Conservation (phyloP, 768 basidiomycete genomes). For the Favolaschia claudopus region DNA sequence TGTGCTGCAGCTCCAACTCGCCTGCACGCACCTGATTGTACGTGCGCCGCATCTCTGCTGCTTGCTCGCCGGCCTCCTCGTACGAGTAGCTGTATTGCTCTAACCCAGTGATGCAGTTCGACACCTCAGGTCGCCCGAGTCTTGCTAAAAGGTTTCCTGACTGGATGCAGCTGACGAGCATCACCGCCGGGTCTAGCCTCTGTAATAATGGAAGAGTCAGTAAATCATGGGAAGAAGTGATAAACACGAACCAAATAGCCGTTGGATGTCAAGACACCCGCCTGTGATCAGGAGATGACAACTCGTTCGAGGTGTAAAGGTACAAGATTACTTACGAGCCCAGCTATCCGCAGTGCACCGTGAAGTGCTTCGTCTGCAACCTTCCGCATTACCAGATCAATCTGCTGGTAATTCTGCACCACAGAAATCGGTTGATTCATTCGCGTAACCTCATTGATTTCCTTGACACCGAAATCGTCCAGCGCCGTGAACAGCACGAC, state of each 20-base stretch:
- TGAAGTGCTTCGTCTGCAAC: slow-evolving; percentile 85
- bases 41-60: slow-evolving; percentile 68
- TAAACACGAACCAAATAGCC: slow-evolving; percentile 75
- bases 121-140: slow-evolving; percentile 82
- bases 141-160: slow-evolving; percentile 85
- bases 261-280: slow-evolving; percentile 84
- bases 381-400: slow-evolving; percentile 71
- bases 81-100: slow-evolving; percentile 90
- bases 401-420: slow-evolving; percentile 52
- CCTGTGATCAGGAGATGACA: slow-evolving; percentile 45
- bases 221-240: not conserved
- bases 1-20: slow-evolving; percentile 56
- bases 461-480: slow-evolving; percentile 85
- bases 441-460: slow-evolving; percentile 61
- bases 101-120: slow-evolving; percentile 84
- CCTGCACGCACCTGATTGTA: slow-evolving; percentile 52
- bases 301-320: slow-evolving; percentile 3
- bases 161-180: slow-evolving; percentile 87
- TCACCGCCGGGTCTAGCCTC: slow-evolving; percentile 87
- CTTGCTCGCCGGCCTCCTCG: slow-evolving; percentile 84
- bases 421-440: slow-evolving; percentile 40
- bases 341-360: slow-evolving; percentile 86
- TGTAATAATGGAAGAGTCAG: slow-evolving; percentile 34
- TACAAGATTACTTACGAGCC: slow-evolving; percentile 63
- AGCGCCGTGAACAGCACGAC: slow-evolving; percentile 82